phyloP scores from a whole-genome alignment of 345 rosid species.

The Arabidopsis thaliana region TAIR10.1 NC_003074.8:5458501-5459000 shows the following conservation, averaged over 20 bases:
- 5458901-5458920: background rate
- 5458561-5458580: too few species aligned
- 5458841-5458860: constrained; percentile 17
- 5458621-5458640: constrained; percentile 39
- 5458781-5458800: constrained; percentile 16
- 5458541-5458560: background rate
- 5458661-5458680: constrained; percentile 35
- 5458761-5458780: constrained; percentile 7
- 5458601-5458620: constrained; percentile 33
- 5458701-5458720: too few species aligned
- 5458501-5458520: constrained; percentile 69
- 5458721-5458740: background rate
- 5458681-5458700: constrained; percentile 13
- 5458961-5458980: background rate
- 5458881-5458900: background rate
- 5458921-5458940: background rate
- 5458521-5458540: constrained; percentile 2
- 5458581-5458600: constrained; percentile 34
- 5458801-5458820: constrained; percentile 20
- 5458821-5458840: constrained; percentile 21
- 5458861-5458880: constrained; percentile 24
- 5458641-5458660: constrained; percentile 23
- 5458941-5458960: background rate
- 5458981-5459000: too few species aligned
- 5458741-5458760: constrained; percentile 22